Conservation (phyloP, 2,329 filamentous ascomycete species). For the Lasiodiplodia hormozganensis region DNA sequence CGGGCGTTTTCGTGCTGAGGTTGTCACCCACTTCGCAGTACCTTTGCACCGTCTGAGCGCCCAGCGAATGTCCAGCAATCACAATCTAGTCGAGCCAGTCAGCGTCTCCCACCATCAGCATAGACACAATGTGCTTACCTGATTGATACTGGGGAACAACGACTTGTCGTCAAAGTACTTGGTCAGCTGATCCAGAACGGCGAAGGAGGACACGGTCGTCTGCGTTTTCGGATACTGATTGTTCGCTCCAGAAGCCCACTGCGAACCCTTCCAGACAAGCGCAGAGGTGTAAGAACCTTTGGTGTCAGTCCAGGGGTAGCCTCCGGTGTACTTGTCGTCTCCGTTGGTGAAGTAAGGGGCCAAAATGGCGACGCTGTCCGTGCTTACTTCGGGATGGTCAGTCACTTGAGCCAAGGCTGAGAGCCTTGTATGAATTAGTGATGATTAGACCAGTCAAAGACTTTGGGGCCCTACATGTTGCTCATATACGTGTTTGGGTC, state of each 20-base stretch:
- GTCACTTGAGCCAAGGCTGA: slow-evolving; percentile 6
- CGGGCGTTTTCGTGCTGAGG: slow-evolving; percentile 4
- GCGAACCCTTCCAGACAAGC: slow-evolving; percentile 29
- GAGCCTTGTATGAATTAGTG: slow-evolving; percentile 8
- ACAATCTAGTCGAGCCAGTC: slow-evolving; percentile 13
- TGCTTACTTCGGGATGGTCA: slow-evolving; percentile 7
- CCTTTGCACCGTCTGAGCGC: slow-evolving; percentile 28
- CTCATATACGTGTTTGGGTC: slow-evolving; percentile 28
- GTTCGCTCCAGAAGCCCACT: slow-evolving; percentile 27
- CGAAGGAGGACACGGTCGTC: slow-evolving; percentile 23
- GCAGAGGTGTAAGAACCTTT: slow-evolving; percentile 3
- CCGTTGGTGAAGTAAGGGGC: slow-evolving; percentile 31
- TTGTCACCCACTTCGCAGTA: slow-evolving; percentile 27
- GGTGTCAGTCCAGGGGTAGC: slow-evolving; percentile 4
- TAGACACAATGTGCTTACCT: background rate
- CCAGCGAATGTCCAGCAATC: slow-evolving; percentile 29
- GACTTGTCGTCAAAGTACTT: slow-evolving; percentile 28
- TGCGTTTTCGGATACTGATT: slow-evolving; percentile 29
- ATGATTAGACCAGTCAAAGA: no score
- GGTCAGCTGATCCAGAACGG: slow-evolving; percentile 29
- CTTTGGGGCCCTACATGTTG: slow-evolving; percentile 21
- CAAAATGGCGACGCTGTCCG: slow-evolving; percentile 20
- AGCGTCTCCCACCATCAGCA: background rate
- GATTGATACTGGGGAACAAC: slow-evolving; percentile 27
- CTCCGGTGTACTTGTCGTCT: slow-evolving; percentile 27